Conservation (phyloP, 2,329 filamentous ascomycete genomes). For the Anthostomella pinea region DNA sequence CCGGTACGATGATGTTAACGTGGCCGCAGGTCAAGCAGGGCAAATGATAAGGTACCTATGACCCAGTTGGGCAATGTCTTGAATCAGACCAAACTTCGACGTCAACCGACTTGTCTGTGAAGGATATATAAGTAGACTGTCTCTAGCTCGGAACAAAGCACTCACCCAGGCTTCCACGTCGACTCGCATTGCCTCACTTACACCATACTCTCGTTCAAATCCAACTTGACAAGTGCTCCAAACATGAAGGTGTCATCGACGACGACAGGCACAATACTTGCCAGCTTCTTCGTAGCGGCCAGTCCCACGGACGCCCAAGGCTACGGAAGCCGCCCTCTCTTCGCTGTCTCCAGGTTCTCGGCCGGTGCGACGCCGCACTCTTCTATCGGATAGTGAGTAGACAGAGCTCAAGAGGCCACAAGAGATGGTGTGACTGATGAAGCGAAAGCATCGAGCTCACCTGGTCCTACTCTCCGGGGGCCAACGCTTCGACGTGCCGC, state of each 20-base stretch:
- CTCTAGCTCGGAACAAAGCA: too few species aligned
- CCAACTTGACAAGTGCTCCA: too few species aligned
- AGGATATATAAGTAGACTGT: too few species aligned
- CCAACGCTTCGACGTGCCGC: slow-evolving; percentile 9
- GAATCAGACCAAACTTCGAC: too few species aligned
- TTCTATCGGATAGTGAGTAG: slow-evolving; percentile 18
- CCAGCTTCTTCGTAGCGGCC: slow-evolving; percentile 7
- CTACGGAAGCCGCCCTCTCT: not conserved
- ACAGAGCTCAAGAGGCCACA: not conserved
- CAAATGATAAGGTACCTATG: too few species aligned
- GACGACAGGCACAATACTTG: slow-evolving; percentile 7
- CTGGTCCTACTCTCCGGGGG: slow-evolving; percentile 7
- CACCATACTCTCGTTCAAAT: too few species aligned
- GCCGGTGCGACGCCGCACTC: slow-evolving; percentile 22
- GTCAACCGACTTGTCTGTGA: too few species aligned
- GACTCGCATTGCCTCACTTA: too few species aligned
- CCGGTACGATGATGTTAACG: too few species aligned
- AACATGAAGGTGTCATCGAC: slow-evolving; percentile 2
- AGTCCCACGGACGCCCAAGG: slow-evolving; percentile 5
- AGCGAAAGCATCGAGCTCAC: slow-evolving; percentile 12
- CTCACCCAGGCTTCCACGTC: too few species aligned
- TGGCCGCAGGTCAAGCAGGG: too few species aligned
- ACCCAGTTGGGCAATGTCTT: too few species aligned
- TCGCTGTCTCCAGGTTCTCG: slow-evolving; percentile 15
- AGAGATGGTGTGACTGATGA: slow-evolving; percentile 5